Base-by-base conservation (phyloP, 257 asterid genomes). In the Nicotiana noctiflora region DNA sequence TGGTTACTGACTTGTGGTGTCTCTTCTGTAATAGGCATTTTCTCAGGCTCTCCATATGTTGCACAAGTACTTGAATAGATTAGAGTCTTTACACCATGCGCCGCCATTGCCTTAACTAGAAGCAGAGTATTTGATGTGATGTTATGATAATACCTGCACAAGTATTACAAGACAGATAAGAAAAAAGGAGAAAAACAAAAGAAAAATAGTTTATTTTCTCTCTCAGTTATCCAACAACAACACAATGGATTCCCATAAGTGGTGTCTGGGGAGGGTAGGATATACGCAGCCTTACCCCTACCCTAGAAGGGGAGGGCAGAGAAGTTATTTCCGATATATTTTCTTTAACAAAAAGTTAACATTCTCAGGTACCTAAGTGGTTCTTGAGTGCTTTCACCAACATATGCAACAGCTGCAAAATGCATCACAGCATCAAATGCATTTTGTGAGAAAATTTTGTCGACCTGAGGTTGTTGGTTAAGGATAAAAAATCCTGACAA, bases 401-500 rank as follows among this genome's bases (percentile, higher is more conserved):
- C 99, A 77, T 95, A 93, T 0, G 99, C 99, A 75, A 95, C 99
- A 40, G 98, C 98, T 27, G 99, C 99, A 75, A 95, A 93, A 88
- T 95, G 98, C 93, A 95, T 93, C 32, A 94, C 98, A 27, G 97
- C 98, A 86, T 94, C 98, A 85, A 94, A 91, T 23, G 97, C 97
- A 79, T 94, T 94, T 84, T 86, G 88, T 8, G 82, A 76, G 62
- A 94, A 94, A 32, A 94, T 81, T 76, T 88, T 92, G 79, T 94
- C 80, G 46, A 93, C 93, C 97, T 94, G 68, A 84, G 76, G 49
- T 40, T 19, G 61, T 51, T 31, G 13, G 81, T 31, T 85, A 84
- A 84, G 84, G 86, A n/a, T 51, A 19, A n/a, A 59, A 32, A 65
- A 11, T 55, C 61, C 46, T 49, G 25, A 15, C 40, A 15, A 34